These are phyloP conservation scores for Pyricularia sp. DNA, from an alignment of 2,329 filamentous ascomycete species.

Conservation along the genomic window DNA sequence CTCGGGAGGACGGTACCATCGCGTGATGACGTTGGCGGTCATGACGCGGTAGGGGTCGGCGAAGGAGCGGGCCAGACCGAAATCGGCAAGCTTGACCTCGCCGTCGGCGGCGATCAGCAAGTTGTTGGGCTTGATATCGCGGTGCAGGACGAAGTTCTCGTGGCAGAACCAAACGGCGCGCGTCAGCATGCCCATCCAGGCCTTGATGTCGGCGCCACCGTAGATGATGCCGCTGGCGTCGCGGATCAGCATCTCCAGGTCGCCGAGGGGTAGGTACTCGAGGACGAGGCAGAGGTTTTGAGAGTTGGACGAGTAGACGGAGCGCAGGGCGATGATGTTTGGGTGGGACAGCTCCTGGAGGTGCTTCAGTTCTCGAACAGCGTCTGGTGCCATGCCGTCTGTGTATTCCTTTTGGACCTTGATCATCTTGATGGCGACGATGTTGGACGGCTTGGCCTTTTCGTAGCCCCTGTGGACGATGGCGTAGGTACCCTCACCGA, in stretches of 20 bases:
- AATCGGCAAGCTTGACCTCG: conserved; percentile 92
- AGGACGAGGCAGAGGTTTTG: conserved; percentile 94
- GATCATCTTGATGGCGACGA: conserved; percentile 90
- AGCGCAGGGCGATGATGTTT: conserved; percentile 86
- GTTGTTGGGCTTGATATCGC: conserved; percentile 99
- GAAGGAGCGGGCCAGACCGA: conserved; percentile 82
- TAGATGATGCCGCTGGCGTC: conserved; percentile 70
- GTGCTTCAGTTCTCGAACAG: conserved; percentile 89
- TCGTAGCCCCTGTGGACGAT: conserved; percentile 86
- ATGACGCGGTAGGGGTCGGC: conserved; percentile 79
- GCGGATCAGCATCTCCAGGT: conserved; percentile 87
- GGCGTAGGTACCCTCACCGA: conserved; percentile 95
- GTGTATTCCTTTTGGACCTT: conserved; percentile 75
- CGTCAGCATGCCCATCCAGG: conserved; percentile 96
- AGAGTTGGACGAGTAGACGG: conserved; percentile 90
- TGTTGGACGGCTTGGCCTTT: conserved; percentile 53
- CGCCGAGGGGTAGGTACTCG: conserved; percentile 85
- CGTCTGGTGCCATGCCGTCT: conserved; percentile 87
- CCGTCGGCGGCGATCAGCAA: conserved; percentile 86
- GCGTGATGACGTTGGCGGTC: conserved; percentile 90
- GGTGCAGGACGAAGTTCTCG: conserved; percentile 83
- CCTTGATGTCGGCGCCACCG: conserved; percentile 81
- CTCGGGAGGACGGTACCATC: conserved; percentile 93
- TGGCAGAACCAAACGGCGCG: conserved; percentile 95
- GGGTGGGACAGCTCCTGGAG: conserved; percentile 88